Conservation (phyloP, 2,329 filamentous ascomycete species). For the Sphaerulina vaccinii region DNA sequence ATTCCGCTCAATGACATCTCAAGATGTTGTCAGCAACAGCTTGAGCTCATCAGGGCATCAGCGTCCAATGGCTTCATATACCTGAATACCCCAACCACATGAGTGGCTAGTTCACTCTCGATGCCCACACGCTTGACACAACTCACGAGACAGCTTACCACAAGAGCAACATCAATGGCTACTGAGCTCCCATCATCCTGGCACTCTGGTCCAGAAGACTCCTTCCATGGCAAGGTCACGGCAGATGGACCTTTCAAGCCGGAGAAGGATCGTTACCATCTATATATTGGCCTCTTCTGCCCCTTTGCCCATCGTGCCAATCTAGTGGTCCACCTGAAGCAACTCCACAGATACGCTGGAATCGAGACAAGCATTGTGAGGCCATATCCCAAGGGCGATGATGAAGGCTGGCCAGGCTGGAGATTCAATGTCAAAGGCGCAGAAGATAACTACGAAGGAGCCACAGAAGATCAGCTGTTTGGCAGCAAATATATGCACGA, state of each 20-base stretch:
- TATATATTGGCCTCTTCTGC: conserved; percentile 63
- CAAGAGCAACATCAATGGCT: conserved; percentile 1
- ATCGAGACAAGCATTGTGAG: conserved; percentile 60
- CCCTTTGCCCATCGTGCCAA: conserved; percentile 64
- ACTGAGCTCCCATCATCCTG: conserved; percentile 17
- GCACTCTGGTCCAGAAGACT: conserved; percentile 41
- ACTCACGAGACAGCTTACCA: conserved; percentile 8
- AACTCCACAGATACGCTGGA: conserved; percentile 49
- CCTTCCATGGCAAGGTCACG: conserved; percentile 55
- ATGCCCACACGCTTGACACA: conserved; percentile 13
- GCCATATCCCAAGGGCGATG: conserved; percentile 65
- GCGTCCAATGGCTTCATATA: background rate
- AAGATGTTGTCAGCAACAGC: background rate
- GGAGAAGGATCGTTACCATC: conserved; percentile 54
- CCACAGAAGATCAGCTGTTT: conserved; percentile 62
- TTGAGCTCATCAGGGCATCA: background rate
- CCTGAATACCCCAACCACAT: background rate
- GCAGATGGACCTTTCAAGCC: conserved; percentile 50
- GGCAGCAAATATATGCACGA: conserved; percentile 58
- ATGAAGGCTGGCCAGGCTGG: conserved; percentile 64
- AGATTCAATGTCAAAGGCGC: conserved; percentile 50
- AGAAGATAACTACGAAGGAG: conserved; percentile 47
- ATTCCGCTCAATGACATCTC: background rate
- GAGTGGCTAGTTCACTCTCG: background rate
- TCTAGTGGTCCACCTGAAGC: conserved; percentile 58